Evolutionary conservation across 306 rosid species (phyloP), one percentile per base, ranked within the genome.

Genomic region (Inga oerstediana): DNA sequence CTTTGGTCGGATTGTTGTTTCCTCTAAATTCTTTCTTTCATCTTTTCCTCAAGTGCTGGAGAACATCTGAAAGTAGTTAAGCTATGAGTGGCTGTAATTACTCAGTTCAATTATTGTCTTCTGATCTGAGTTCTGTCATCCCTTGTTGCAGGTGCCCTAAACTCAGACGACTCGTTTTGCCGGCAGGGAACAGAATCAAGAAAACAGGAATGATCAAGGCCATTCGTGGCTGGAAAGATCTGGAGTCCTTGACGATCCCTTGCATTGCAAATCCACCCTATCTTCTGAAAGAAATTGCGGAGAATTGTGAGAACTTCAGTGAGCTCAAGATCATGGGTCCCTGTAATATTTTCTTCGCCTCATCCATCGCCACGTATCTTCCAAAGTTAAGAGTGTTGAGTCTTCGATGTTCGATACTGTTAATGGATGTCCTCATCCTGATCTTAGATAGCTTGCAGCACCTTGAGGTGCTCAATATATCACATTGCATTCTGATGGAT

Each of bases 291-390:
- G 94, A 91, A 88, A 90, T 93, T 24, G 73, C 90, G 8, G 76
- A 12, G 15, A 86, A 91, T 85, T 93, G 97, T 88, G 58, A 76
- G 77, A 91, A 91, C 74, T 93, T 93, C 71, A 84, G 83, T 0
- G 93, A 91, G 73, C 93, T 93, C 78, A 93, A 93, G 90, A 88
- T 93, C 77, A 91, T 93, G 98, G 98, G 98, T 27, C 96, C 96
- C 22, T 93, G 89, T 78, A 92, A 93, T 65, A 43, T 58, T 10
- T 75, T 46, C 41, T 91, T 89, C 20, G 94, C 96, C 49, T 52
- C 82, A 1, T 88, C 92, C 22, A 86, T 91, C 8, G 89, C 86
- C 52, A 35, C 39, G 0, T 84, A 41, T 80, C 90, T 93, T 85
- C 98, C 98, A 11, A 81, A 90, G 7, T 67, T 93, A 54, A 88